These are phyloP conservation scores for Coleophoma crateriformis DNA, from an alignment of 2,329 filamentous ascomycete species.

Conservation along the genomic window DNA sequence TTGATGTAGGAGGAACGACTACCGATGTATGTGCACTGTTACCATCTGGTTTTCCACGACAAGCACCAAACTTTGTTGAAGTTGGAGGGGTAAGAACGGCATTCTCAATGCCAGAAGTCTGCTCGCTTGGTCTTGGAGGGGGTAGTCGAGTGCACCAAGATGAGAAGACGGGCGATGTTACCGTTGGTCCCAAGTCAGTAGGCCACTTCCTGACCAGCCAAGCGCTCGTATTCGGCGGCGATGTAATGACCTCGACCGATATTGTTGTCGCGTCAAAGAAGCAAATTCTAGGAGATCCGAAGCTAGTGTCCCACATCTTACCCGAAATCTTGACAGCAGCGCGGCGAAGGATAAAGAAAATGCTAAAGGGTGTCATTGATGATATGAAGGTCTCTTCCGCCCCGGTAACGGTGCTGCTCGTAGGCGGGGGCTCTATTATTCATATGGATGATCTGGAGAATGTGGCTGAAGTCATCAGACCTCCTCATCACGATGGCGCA, in stretches of 20 bases:
- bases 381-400: slow-evolving; percentile 46
- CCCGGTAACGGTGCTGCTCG: slow-evolving; percentile 43
- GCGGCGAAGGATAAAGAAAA: slow-evolving; percentile 32
- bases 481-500: slow-evolving; percentile 44
- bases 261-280: slow-evolving; percentile 28
- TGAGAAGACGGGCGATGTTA: slow-evolving; percentile 20
- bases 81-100: slow-evolving; percentile 50
- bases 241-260: slow-evolving; percentile 44
- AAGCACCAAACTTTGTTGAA: slow-evolving; percentile 48
- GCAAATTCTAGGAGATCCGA: slow-evolving; percentile 11
- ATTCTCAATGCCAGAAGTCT: slow-evolving; percentile 47
- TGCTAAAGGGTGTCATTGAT: slow-evolving; percentile 44
- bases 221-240: slow-evolving; percentile 46
- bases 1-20: slow-evolving; percentile 54
- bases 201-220: slow-evolving; percentile 41
- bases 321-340: not conserved
- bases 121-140: slow-evolving; percentile 48
- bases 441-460: slow-evolving; percentile 38
- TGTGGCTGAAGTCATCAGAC: slow-evolving; percentile 40
- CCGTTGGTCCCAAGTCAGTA: slow-evolving; percentile 47
- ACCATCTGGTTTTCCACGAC: slow-evolving; percentile 50
- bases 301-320: not conserved
- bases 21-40: slow-evolving; percentile 49
- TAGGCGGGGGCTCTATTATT: slow-evolving; percentile 48
- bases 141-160: slow-evolving; percentile 23